These are phyloP conservation scores for Syzygium oleosum DNA, from an alignment of 345 rosid genomes.

Conservation along the genomic window DNA sequence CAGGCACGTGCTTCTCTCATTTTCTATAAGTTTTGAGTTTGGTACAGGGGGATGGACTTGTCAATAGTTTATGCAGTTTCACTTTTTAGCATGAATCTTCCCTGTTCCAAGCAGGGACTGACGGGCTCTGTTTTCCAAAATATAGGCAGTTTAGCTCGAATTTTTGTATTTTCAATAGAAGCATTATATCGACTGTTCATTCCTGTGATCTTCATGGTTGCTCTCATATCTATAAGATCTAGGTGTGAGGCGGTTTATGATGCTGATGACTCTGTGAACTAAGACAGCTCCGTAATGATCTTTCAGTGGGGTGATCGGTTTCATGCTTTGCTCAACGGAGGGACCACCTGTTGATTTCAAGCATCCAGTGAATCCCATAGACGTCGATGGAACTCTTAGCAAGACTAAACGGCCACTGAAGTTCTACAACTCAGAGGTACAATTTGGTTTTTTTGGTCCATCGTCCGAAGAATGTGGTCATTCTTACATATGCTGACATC, in stretches of 20 bases:
- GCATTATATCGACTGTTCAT: neutral
- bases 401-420: constrained; percentile 48
- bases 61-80: neutral
- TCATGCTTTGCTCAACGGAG: constrained; percentile 94
- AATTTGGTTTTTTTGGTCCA: neutral
- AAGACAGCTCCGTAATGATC: neutral
- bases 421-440: constrained; percentile 82
- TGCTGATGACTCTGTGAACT: neutral
- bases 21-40: neutral
- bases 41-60: neutral
- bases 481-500: neutral
- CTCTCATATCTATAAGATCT: neutral
- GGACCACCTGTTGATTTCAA: constrained; percentile 88
- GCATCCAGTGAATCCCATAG: constrained; percentile 69
- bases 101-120: neutral
- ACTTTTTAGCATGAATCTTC: neutral
- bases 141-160: neutral
- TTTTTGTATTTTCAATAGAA: neutral
- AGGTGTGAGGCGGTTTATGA: neutral
- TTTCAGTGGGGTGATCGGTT: constrained; percentile 90
- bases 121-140: neutral
- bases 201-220: neutral
- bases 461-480: neutral
- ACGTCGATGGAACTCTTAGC: constrained; percentile 21
- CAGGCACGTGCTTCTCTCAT: constrained; percentile 29